Percentiles rank a stretch among this genome's conserved stretches.
phyloP scores from a whole-genome alignment of 805 yeast species.

The Blastobotrys muscicola region DNA sequence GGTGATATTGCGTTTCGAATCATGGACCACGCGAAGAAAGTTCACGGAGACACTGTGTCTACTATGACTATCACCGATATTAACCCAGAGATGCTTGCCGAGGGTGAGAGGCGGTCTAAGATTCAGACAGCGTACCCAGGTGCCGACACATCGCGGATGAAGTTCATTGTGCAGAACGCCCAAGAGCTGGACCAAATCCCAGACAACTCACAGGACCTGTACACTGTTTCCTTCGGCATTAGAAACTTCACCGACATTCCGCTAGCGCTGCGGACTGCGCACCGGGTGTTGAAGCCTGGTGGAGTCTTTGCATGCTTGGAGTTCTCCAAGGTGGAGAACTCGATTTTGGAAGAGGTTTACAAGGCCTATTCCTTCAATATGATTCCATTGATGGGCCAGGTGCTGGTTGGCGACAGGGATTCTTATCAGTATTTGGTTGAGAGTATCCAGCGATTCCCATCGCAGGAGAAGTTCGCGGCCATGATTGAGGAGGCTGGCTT shows the following conservation, averaged over 20 bases:
- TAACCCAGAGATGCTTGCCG: slow-evolving; percentile 90
- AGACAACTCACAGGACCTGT: slow-evolving; percentile 84
- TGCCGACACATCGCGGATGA: slow-evolving; percentile 53
- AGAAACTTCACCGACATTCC: slow-evolving; percentile 93
- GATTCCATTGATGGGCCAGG: slow-evolving; percentile 90
- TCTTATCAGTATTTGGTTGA: slow-evolving; percentile 95
- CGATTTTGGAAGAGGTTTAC: slow-evolving; percentile 63
- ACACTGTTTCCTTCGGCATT: slow-evolving; percentile 95
- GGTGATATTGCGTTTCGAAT: slow-evolving; percentile 97
- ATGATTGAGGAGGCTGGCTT: slow-evolving; percentile 97
- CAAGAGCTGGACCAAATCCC: slow-evolving; percentile 76
- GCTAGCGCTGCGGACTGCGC: slow-evolving; percentile 89
- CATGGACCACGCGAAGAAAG: slow-evolving; percentile 76
- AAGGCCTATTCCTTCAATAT: slow-evolving; percentile 81
- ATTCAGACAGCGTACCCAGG: slow-evolving; percentile 44
- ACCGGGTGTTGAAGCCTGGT: slow-evolving; percentile 92
- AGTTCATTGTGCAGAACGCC: slow-evolving; percentile 86
- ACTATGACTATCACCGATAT: slow-evolving; percentile 91
- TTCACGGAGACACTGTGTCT: slow-evolving; percentile 63
- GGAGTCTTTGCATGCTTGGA: slow-evolving; percentile 96
- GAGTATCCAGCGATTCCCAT: slow-evolving; percentile 84
- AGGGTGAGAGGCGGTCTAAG: slow-evolving; percentile 73
- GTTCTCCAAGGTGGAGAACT: slow-evolving; percentile 83
- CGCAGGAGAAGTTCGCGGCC: slow-evolving; percentile 77
- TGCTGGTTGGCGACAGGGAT: slow-evolving; percentile 90